A percentile compares a stretch with the other conserved stretches of the same genome.
Evolutionary conservation across 1,139 yeast genomes (phyloP).

Genomic region (Magnusiomyces sp.): DNA sequence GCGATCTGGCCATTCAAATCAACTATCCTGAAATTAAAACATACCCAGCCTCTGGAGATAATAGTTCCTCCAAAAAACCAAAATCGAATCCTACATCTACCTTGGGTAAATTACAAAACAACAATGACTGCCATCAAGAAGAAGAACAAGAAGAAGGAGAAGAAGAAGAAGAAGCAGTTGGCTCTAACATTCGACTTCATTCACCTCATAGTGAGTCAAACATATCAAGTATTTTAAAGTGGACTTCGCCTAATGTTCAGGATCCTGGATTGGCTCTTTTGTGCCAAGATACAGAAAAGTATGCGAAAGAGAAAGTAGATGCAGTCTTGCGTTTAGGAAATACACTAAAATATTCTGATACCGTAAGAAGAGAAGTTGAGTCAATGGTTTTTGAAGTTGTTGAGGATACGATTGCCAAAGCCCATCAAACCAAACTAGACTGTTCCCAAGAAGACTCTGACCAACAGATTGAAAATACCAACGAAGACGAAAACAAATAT

Average conservation of each 20-base stretch:
- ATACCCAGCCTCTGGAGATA: background rate
- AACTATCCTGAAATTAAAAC: conserved; percentile 42
- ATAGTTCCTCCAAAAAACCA: background rate
- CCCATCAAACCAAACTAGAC: conserved; percentile 30
- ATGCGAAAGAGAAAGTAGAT: conserved; percentile 62
- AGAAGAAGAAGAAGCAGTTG: conserved; percentile 15
- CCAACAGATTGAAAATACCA: conserved; percentile 10
- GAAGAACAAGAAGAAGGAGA: conserved; percentile 19
- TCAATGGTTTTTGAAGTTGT: conserved; percentile 58
- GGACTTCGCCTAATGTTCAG: conserved; percentile 46
- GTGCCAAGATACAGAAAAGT: conserved; percentile 56
- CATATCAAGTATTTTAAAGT: conserved; percentile 46
- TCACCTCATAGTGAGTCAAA: conserved; percentile 69
- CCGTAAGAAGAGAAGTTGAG: conserved; percentile 76
- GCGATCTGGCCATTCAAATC: conserved; percentile 68
- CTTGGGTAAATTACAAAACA: background rate
- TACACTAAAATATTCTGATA: conserved; percentile 68
- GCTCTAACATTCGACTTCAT: conserved; percentile 22
- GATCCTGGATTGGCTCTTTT: conserved; percentile 58
- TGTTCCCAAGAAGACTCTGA: conserved; percentile 3
- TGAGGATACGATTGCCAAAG: conserved; percentile 50
- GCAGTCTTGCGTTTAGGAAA: conserved; percentile 70
- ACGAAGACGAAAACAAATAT: conserved; percentile 16
- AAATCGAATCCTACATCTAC: background rate
- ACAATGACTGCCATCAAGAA: background rate